Conservation (phyloP, 805 yeast species). For the Soucietia sequanensis region DNA sequence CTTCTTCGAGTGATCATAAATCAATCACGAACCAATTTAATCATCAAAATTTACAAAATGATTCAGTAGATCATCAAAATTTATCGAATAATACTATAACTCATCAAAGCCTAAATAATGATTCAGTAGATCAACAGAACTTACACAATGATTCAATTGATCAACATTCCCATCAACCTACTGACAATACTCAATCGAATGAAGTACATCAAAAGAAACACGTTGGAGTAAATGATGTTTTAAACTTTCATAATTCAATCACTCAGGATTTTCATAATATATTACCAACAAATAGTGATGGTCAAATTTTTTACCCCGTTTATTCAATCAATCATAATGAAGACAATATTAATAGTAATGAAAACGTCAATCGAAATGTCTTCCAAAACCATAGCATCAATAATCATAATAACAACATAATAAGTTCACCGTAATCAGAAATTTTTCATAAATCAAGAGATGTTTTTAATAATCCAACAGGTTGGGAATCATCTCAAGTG, state of each 20-base stretch:
- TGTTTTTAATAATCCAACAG: too few relatives aligned
- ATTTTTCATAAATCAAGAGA: background rate
- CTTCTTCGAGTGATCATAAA: background rate
- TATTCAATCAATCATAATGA: conserved; percentile 19
- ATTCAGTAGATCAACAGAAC: background rate
- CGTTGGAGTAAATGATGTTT: conserved; percentile 14
- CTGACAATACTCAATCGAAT: too few relatives aligned
- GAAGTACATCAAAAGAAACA: too few relatives aligned
- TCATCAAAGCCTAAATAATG: background rate
- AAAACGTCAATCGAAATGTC: background rate
- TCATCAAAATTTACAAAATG: background rate
- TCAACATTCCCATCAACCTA: background rate
- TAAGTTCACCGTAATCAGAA: too few relatives aligned
- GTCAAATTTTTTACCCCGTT: conserved; percentile 38
- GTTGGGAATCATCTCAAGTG: too few relatives aligned
- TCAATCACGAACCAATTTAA: background rate
- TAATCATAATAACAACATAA: too few relatives aligned
- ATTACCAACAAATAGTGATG: conserved; percentile 20
- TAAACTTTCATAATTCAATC: conserved; percentile 12
- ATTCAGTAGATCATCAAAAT: background rate
- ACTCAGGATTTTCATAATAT: conserved; percentile 35
- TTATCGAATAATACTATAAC: background rate
- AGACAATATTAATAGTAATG: background rate
- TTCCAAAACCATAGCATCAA: too few relatives aligned
- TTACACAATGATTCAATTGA: background rate